These are phyloP conservation scores for Echium plantagineum DNA, from an alignment of 257 asterid species.

Conservation along the genomic window DNA sequence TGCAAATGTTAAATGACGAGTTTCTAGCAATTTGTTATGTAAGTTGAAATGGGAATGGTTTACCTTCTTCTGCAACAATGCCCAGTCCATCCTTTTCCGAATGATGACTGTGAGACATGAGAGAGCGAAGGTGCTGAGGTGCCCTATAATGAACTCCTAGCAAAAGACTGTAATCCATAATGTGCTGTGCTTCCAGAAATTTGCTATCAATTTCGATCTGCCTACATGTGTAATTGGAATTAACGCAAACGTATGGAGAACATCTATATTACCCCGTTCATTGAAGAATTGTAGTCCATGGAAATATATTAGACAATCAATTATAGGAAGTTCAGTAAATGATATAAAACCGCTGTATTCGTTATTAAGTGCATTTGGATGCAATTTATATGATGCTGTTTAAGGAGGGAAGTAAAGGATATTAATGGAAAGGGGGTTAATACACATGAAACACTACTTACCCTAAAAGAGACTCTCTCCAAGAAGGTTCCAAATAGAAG, in stretches of 20 bases:
- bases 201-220: conserved; percentile 87
- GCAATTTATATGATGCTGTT: too few species aligned
- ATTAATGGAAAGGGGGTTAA: too few species aligned
- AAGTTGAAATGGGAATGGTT: not conserved
- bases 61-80: conserved; percentile 91
- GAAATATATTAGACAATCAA: too few species aligned
- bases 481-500: conserved; percentile 85
- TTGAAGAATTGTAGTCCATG: too few species aligned
- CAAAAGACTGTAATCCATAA: conserved; percentile 95
- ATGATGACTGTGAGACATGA: conserved; percentile 40
- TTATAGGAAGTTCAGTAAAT: too few species aligned
- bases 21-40: not conserved
- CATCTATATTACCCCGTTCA: too few species aligned
- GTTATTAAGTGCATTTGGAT: too few species aligned
- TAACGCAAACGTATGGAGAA: not conserved
- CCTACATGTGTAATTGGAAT: conserved; percentile 29
- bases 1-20: not conserved
- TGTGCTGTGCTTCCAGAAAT: conserved; percentile 83
- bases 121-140: conserved; percentile 77
- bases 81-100: conserved; percentile 54
- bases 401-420: too few species aligned
- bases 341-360: too few species aligned
- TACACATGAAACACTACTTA: conserved; percentile 23
- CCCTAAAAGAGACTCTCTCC: conserved; percentile 66
- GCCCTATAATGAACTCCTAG: conserved; percentile 95